Conservation (phyloP, 2,329 filamentous ascomycete species). For the Tolypocladium tundrense region DNA sequence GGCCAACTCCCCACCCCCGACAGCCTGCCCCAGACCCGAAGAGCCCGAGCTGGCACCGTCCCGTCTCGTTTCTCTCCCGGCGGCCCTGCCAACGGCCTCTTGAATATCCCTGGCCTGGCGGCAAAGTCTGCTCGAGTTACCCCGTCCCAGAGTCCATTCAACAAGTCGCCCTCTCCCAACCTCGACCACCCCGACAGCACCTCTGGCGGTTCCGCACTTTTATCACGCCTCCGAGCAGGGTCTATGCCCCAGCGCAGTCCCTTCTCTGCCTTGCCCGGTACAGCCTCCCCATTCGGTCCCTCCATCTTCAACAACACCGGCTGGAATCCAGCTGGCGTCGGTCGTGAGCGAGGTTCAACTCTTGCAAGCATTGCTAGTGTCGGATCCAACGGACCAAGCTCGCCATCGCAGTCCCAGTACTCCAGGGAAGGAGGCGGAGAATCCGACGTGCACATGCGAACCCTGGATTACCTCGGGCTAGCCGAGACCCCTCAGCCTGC, state of each 20-base stretch:
- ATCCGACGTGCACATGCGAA: conserved; percentile 78
- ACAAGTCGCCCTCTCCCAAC: conserved; percentile 52
- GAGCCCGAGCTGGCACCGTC: conserved; percentile 88
- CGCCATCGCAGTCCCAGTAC: conserved; percentile 76
- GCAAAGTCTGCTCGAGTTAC: conserved; percentile 77
- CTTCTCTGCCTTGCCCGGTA: conserved; percentile 46
- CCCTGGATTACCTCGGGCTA: conserved; percentile 88
- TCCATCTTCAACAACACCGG: conserved; percentile 74
- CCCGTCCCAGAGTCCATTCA: conserved; percentile 76
- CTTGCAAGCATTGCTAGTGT: conserved; percentile 75
- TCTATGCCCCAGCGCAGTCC: conserved; percentile 87
- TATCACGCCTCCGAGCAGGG: conserved; percentile 80
- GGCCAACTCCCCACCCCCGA: conserved; percentile 59
- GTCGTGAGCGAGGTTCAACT: conserved; percentile 76
- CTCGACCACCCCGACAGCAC: conserved; percentile 36
- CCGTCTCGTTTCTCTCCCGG: conserved; percentile 86
- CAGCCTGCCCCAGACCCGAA: conserved; percentile 57
- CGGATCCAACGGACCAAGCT: conserved; percentile 80
- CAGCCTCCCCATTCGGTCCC: conserved; percentile 67
- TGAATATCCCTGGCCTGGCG: conserved; percentile 45
- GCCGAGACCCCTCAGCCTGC: conserved; percentile 84
- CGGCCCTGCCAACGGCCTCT: conserved; percentile 49
- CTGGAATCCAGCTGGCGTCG: conserved; percentile 59
- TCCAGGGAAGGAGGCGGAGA: conserved; percentile 78
- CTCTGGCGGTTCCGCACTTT: conserved; percentile 56